These are phyloP conservation scores for Sinapis alba DNA, from an alignment of 441 rosid genomes.

Conservation along the genomic window DNA sequence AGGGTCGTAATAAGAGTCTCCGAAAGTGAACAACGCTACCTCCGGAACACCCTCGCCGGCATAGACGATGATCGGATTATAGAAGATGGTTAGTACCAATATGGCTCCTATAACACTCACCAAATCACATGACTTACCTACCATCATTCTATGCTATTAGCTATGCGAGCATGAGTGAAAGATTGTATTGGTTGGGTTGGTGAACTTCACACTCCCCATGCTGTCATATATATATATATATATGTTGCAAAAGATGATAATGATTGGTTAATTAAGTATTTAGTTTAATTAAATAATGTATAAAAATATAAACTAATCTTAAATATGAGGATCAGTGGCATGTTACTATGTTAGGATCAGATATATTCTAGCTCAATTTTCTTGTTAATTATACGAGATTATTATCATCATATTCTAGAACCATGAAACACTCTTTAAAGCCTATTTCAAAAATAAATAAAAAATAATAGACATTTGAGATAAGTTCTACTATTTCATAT, in stretches of 20 bases:
- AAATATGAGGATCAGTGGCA: too few relatives aligned
- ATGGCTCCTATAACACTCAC: neutral
- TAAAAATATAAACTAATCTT: neutral
- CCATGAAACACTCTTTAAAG: too few relatives aligned
- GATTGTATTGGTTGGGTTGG: neutral
- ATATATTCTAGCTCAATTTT: too few relatives aligned
- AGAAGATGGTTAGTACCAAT: neutral
- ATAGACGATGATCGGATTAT: neutral
- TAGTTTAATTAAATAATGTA: neutral
- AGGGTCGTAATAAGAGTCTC: neutral
- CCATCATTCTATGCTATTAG: neutral
- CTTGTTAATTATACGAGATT: too few relatives aligned
- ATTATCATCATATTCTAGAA: too few relatives aligned
- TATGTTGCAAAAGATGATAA: neutral
- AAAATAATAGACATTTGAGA: too few relatives aligned
- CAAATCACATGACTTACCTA: neutral
- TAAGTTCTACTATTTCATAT: too few relatives aligned
- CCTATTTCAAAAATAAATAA: too few relatives aligned
- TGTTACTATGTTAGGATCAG: too few relatives aligned
- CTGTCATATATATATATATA: constrained; percentile 12
- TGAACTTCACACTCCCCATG: neutral
- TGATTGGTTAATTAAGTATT: neutral
- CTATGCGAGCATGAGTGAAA: neutral
- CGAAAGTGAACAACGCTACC: neutral
- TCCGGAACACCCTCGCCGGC: constrained; percentile 1